Evolutionary conservation across 129 eudicot genomes (phyloP).

Genomic region (Centella asiatica): DNA sequence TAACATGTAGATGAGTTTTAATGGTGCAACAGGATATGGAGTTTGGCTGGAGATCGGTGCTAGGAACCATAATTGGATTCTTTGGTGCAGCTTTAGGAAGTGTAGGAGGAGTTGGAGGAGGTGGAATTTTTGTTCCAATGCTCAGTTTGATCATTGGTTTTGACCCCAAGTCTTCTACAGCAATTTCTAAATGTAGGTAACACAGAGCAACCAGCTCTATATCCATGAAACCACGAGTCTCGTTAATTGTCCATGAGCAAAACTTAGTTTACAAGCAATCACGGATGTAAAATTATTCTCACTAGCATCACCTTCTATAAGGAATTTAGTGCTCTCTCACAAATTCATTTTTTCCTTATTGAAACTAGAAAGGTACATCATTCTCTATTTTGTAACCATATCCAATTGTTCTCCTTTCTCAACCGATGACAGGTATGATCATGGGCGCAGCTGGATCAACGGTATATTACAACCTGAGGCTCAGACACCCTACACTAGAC

Average conservation of each 20-base stretch:
- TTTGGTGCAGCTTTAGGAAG: conserved; percentile 23
- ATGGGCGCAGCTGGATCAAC: conserved; percentile 24
- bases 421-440: conserved; percentile 14
- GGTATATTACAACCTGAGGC: conserved; percentile 13
- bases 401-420: background rate
- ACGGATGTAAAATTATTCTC: background rate
- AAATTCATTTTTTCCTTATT: too few relatives aligned
- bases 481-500: conserved; percentile 17
- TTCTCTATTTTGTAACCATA: background rate
- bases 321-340: background rate
- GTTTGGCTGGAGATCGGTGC: conserved; percentile 19
- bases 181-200: conserved; percentile 22
- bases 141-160: conserved; percentile 22
- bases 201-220: too few relatives aligned
- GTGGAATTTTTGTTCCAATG: conserved; percentile 24
- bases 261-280: background rate
- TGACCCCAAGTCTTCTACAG: conserved; percentile 21
- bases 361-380: too few relatives aligned
- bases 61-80: conserved; percentile 14
- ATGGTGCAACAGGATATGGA: conserved; percentile 14
- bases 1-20: background rate
- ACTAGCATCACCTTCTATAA: background rate
- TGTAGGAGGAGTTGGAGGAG: conserved; percentile 24
- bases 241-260: too few relatives aligned
- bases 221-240: too few relatives aligned